These are phyloP conservation scores for Stropharia rugosoannulata DNA, from an alignment of 768 basidiomycete species.

Conservation along the genomic window DNA sequence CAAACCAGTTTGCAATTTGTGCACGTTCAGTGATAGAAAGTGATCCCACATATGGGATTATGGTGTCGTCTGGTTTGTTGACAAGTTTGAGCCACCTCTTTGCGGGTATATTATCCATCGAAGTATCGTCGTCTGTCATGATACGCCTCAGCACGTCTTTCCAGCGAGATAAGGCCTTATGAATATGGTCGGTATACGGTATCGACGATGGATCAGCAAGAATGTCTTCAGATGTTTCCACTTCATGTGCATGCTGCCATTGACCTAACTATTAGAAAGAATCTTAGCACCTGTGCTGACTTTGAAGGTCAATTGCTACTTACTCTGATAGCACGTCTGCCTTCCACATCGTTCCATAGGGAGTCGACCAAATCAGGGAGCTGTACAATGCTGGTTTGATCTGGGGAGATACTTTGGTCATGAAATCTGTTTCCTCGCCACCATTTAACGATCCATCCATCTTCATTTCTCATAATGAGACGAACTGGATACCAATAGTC, in stretches of 20 bases:
- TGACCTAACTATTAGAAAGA: conserved; percentile 5
- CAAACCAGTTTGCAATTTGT: conserved; percentile 25
- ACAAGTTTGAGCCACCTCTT: conserved; percentile 12
- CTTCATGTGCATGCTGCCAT: conserved; percentile 9
- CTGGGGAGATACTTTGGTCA: neutral
- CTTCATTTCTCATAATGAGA: neutral
- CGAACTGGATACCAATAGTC: neutral
- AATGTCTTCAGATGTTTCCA: conserved; percentile 17
- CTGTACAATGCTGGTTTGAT: neutral
- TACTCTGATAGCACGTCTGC: conserved; percentile 8
- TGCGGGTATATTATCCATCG: conserved; percentile 2
- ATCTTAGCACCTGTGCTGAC: neutral
- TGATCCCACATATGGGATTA: conserved; percentile 14
- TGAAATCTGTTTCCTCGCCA: neutral
- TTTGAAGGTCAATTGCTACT: neutral
- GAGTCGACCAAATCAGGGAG: conserved; percentile 10
- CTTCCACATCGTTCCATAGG: conserved; percentile 8
- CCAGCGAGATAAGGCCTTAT: conserved; percentile 11
- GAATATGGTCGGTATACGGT: conserved; percentile 17
- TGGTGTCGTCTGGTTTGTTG: conserved; percentile 4
- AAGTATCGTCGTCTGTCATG: neutral
- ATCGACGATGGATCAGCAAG: conserved; percentile 18
- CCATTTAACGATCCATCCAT: conserved; percentile 1
- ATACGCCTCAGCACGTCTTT: conserved; percentile 9
- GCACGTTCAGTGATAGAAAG: conserved; percentile 19